Conservation (phyloP, 352 stramenopile genomes). For the Phytopythium chamaehyphon region DNA sequence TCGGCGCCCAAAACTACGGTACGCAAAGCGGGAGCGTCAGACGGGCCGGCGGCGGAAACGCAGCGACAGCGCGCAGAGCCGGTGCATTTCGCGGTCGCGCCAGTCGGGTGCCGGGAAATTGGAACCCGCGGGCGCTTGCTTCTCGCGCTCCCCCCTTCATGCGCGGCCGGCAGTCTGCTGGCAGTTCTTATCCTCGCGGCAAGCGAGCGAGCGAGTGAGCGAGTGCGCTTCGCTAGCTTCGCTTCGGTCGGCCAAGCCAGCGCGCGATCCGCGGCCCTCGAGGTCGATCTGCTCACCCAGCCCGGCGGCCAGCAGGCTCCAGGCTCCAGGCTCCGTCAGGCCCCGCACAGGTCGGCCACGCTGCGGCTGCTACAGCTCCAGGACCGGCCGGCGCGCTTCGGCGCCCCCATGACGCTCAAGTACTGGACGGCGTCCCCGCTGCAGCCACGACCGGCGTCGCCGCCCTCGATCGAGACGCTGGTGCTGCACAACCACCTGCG, state of each 20-base stretch:
- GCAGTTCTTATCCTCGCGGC: neutral
- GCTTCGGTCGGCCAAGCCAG: no score
- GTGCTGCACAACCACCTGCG: conserved; percentile 12
- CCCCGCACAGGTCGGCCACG: neutral
- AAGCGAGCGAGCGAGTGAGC: neutral
- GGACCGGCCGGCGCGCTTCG: neutral
- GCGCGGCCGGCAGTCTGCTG: neutral
- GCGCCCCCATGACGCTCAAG: conserved; percentile 50
- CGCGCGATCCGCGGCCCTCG: neutral
- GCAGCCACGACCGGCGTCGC: conserved; percentile 20
- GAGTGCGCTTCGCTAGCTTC: no score
- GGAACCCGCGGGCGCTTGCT: conserved; percentile 1
- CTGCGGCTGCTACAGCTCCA: no score
- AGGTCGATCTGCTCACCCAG: no score
- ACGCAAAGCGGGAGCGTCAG: neutral
- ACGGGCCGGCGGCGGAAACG: conserved; percentile 1
- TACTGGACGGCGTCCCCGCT: conserved; percentile 40
- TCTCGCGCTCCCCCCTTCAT: neutral
- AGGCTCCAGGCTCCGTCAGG: no score
- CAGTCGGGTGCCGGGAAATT: conserved; percentile 2
- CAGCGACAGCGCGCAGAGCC: conserved; percentile 1
- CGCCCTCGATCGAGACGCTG: conserved; percentile 21
- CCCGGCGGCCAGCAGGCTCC: no score
- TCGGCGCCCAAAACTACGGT: no score
- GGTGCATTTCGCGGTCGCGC: neutral